Evolutionary conservation across 257 asterid genomes (phyloP).

Genomic region (Penstemon barbatus): DNA sequence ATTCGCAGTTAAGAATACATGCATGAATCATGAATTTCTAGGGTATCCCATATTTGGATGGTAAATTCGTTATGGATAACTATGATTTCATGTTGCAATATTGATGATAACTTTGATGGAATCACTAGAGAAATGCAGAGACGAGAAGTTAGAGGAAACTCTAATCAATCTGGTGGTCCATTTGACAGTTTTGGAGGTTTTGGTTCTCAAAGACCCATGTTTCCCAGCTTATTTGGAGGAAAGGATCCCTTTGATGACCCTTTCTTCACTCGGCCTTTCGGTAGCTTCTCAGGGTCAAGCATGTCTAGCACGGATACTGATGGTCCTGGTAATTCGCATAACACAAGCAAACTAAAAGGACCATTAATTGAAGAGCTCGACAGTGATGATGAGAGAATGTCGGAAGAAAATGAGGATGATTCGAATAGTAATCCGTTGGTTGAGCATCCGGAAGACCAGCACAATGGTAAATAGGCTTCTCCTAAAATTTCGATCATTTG

Average conservation of each 20-base stretch:
- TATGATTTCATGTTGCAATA: background rate
- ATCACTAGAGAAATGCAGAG: constrained; percentile 39
- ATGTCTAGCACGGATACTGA: constrained; percentile 28
- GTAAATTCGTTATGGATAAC: background rate
- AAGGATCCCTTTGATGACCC: constrained; percentile 74
- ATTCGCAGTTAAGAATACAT: too few species aligned
- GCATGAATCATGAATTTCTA: too few species aligned
- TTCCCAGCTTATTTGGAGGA: constrained; percentile 53
- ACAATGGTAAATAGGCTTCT: constrained; percentile 41
- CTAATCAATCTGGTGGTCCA: constrained; percentile 3
- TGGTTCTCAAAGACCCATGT: constrained; percentile 34
- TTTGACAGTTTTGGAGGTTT: constrained; percentile 21
- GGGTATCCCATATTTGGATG: too few species aligned
- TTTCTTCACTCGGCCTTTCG: constrained; percentile 52
- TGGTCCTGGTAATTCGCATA: constrained; percentile 27
- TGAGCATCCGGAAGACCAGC: constrained; percentile 83
- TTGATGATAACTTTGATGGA: constrained; percentile 6
- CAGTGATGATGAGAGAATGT: constrained; percentile 43
- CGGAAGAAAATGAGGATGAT: constrained; percentile 27
- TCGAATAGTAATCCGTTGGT: constrained; percentile 55
- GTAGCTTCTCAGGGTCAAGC: constrained; percentile 36
- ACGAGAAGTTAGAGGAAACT: constrained; percentile 30
- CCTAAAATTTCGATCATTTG: background rate
- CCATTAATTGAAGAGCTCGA: constrained; percentile 66
- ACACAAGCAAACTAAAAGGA: constrained; percentile 30